Evolutionary conservation across 1,284 basidiomycete species (phyloP), one percentile per base, ranked within the genome.

Genomic region (Cryptococcus sp.): DNA sequence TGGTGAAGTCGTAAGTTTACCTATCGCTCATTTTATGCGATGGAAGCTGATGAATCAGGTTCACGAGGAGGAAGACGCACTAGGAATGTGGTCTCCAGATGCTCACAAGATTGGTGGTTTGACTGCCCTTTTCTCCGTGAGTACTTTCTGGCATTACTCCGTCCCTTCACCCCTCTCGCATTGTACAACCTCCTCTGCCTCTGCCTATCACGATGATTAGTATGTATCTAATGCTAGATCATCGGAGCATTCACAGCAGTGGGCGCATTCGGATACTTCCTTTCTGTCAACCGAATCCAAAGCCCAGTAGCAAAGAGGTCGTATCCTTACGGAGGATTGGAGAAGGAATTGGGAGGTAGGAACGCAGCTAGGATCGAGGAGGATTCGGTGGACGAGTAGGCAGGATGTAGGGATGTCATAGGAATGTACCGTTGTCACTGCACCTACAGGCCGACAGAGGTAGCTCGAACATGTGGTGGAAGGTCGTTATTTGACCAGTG

Each of bases 21-120:
- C 31, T 44, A 23, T 13, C 44, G 3, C 23, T 45, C 24, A 4
- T 28, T 24, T 47, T 7, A 1, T 23, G 31, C 16, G 36, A 7
- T 2, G 32, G 19, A 16, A 34, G n/a, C 50, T 52, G 23, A 51
- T 22, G 9, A 44, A 39, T 7, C 65, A 91, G 88, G 71, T 91
- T 32, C 88, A 90, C 61, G 87, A 90, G 74, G 81, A 84, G 66
- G 87, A 91, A 61, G 90, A 93, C 66, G 77, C 86, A 21, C 76
- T 87, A 55, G 86, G 85, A 43, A 88, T 92, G 86, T 92, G 88
- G 88, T 86, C 87, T 43, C 89, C 88, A 16, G 90, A 93, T 66
- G 78, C 83, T 19, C 66, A 69, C 62, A 59, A 63, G 52, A 70
- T 67, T 44, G 49, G 61, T 9, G 66, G 64, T 11, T 53, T 49